phyloP scores from a whole-genome alignment of 257 asterid species.

The Linderniella brevidens region DNA sequence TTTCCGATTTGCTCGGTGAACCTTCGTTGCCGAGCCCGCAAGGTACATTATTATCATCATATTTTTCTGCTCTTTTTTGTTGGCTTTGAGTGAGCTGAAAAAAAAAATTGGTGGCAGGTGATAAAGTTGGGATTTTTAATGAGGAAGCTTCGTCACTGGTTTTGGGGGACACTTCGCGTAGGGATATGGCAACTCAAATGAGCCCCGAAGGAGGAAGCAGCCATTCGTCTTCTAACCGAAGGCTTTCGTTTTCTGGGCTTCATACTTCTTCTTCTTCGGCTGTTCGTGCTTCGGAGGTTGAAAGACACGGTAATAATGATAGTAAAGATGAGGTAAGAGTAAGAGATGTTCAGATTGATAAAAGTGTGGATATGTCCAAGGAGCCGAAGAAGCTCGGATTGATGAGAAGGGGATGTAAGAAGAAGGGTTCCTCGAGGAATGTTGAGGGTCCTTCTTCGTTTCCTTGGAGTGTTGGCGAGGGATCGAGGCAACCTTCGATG shows the following conservation, averaged over 20 bases:
- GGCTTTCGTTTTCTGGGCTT: constrained; percentile 30
- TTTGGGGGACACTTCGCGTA: constrained; percentile 14
- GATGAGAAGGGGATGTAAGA: constrained; percentile 10
- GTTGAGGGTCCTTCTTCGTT: constrained; percentile 13
- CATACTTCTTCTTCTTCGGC: constrained; percentile 19
- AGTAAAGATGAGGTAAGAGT: constrained; percentile 44
- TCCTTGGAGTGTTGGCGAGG: constrained; percentile 25
- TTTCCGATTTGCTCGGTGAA: constrained; percentile 17
- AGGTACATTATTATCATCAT: constrained; percentile 9
- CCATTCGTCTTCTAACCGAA: constrained; percentile 32
- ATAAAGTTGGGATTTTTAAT: constrained; percentile 14
- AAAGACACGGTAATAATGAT: constrained; percentile 12
- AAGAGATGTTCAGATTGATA: constrained; percentile 73
- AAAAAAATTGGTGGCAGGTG: constrained; percentile 20
- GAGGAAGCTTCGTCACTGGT: constrained; percentile 27
- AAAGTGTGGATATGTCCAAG: constrained; percentile 25
- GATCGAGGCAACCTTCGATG: constrained; percentile 10
- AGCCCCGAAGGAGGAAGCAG: constrained; percentile 53
- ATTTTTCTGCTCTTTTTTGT: neutral
- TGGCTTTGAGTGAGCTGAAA: neutral
- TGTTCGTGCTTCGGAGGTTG: constrained; percentile 13
- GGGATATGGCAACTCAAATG: constrained; percentile 94
- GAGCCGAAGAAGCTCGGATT: constrained; percentile 21
- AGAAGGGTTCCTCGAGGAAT: constrained; percentile 11
- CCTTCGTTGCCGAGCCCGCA: constrained; percentile 16